Percentiles rank a stretch among this genome's conserved stretches.
Evolutionary conservation across 1,139 yeast genomes (phyloP).

Genomic region (Pichia sp.): DNA sequence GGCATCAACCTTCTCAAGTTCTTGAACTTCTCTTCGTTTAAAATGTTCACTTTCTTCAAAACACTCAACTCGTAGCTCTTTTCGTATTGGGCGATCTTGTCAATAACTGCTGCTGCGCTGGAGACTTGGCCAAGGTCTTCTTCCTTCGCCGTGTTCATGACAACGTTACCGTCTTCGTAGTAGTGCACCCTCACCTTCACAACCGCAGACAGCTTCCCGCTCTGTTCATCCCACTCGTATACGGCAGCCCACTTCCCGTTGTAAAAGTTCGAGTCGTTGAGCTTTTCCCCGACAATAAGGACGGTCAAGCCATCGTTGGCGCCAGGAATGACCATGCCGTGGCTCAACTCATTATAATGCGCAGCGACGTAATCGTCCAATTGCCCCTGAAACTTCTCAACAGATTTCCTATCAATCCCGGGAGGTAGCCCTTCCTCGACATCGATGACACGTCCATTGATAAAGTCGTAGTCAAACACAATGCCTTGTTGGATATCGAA

Average conservation of each 20-base stretch:
- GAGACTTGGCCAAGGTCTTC: conserved; percentile 19
- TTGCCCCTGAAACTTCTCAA: conserved; percentile 28
- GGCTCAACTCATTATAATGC: conserved; percentile 52
- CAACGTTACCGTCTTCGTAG: conserved; percentile 93
- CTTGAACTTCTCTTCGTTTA: conserved; percentile 81
- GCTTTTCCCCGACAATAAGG: conserved; percentile 66
- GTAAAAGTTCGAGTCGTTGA: conserved; percentile 76
- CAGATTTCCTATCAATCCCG: conserved; percentile 29
- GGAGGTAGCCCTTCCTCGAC: conserved; percentile 39
- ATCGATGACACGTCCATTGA: conserved; percentile 44
- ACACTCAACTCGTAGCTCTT: conserved; percentile 55
- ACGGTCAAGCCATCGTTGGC: conserved; percentile 25
- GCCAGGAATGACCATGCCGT: conserved; percentile 41
- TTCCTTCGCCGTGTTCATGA: conserved; percentile 55
- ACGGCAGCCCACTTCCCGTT: conserved; percentile 85
- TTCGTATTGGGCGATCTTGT: conserved; percentile 57
- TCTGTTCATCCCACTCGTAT: conserved; percentile 43
- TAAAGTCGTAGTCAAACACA: conserved; percentile 61
- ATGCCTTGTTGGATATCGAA: conserved; percentile 45
- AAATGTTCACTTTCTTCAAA: conserved; percentile 58
- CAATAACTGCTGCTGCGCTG: conserved; percentile 36
- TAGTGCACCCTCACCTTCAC: conserved; percentile 78
- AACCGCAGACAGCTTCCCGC: conserved; percentile 45
- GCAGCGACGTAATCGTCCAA: conserved; percentile 42
- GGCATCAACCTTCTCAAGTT: conserved; percentile 86